A percentile compares a stretch with the other conserved stretches of the same genome.
Conservation (phyloP, 441 rosid genomes). For the Geranium incanum region DNA sequence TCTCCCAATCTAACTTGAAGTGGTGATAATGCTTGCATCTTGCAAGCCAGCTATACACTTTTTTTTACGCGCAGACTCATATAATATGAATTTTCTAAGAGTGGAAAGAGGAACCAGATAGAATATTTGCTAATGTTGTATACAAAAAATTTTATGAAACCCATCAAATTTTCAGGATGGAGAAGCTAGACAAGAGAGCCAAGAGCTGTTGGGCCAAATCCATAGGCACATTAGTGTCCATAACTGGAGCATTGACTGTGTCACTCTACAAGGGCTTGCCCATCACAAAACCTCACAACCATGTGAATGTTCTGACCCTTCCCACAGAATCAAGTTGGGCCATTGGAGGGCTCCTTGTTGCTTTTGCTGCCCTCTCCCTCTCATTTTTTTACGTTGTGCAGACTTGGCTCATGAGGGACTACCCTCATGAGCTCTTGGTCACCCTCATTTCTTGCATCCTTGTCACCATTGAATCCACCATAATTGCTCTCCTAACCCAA, state of each 20-base stretch:
- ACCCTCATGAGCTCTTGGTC: constrained; percentile 28
- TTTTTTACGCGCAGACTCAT: too few relatives aligned
- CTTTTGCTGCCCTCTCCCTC: constrained; percentile 16
- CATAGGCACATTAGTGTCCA: constrained; percentile 32
- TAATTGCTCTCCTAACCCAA: constrained; percentile 22
- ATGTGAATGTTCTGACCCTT: background rate
- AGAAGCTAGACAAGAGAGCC: constrained; percentile 28
- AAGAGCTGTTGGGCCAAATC: constrained; percentile 32
- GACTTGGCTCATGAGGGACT: constrained; percentile 33
- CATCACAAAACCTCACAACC: constrained; percentile 5
- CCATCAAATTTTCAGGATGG: constrained; percentile 27
- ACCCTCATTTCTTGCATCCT: constrained; percentile 18
- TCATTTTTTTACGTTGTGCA: constrained; percentile 24
- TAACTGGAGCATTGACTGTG: constrained; percentile 30
- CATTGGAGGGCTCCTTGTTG: constrained; percentile 26
- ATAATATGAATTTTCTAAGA: too few relatives aligned
- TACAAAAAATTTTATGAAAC: too few relatives aligned
- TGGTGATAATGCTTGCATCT: too few relatives aligned
- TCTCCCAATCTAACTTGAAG: too few relatives aligned
- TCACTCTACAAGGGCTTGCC: constrained; percentile 32
- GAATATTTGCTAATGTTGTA: too few relatives aligned
- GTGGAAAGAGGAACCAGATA: too few relatives aligned
- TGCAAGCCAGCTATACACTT: too few relatives aligned
- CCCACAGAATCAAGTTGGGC: constrained; percentile 25
- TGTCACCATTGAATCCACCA: constrained; percentile 20